Base-by-base conservation (phyloP, 2,329 filamentous ascomycete species). In the Macroventuria anomochaeta region DNA sequence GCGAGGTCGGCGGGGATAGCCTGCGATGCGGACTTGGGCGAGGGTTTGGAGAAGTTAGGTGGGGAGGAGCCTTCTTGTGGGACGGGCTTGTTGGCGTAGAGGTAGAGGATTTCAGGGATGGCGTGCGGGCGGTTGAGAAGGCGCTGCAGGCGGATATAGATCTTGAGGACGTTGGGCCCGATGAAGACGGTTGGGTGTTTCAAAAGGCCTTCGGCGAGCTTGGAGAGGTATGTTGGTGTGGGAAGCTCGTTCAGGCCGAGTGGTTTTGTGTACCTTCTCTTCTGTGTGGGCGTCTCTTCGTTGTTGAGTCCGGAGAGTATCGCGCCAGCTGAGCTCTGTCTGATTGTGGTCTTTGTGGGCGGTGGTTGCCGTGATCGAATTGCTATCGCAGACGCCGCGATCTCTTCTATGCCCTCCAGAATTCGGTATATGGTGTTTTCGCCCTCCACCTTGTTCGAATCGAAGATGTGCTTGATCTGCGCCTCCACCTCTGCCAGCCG, bases 41-140 rank as follows among this genome's bases (percentile, higher is more conserved):
- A 90, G 34, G 84, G 85, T 0, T 59, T 61, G 0, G 57, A 54
- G 61, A 62, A 70, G 21, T 71, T 72, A 20, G 69, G 68, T 7
- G 67, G 82, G 13, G 82, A 83, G 15, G 83, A 81, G 43, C 81
- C 80, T 64, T 85, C 79, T 43, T 82, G 76, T 2, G 92, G 89
- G 58, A 86, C 79, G 8, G 90, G 88, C 75, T 97, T 99, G 63
- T 85, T 85, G 41, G 91, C 90, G 72, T 93, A 97, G 46, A 97
- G 81, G 50, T 87, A 79, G 68, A 99, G 88, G 34, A 92, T 85
- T 55, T 88, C 84, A 6, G 93, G 91, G 58, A 97, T 84, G 37
- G 89, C 87, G 60, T 90, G 85, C 2, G 91, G 87, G 51, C 83
- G 86, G 57, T 86, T 84, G 36, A 97, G 83, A 10, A 87, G 81